Percentiles rank a stretch among this genome's conserved stretches.
Conservation (phyloP, 2,329 filamentous ascomycete species). For the Ascochyta viciae-villosae region DNA sequence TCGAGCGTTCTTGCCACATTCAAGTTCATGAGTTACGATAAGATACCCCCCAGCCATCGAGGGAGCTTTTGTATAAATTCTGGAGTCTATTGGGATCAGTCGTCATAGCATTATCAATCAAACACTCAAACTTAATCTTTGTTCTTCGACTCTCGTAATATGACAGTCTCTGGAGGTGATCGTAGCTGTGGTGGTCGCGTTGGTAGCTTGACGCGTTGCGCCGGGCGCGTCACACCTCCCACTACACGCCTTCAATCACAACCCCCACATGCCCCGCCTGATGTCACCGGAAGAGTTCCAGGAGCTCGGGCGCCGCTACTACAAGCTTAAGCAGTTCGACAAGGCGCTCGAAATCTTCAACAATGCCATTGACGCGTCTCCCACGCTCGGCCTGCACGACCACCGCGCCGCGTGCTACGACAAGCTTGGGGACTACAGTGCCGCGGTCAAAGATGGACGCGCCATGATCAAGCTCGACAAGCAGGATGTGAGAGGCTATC, state of each 20-base stretch:
- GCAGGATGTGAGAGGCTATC: conserved; percentile 63
- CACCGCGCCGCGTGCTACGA: conserved; percentile 63
- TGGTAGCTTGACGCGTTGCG: background rate
- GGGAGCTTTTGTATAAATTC: conserved; percentile 14
- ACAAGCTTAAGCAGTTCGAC: conserved; percentile 46
- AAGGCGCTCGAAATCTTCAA: conserved; percentile 46
- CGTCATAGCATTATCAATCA: conserved; percentile 18
- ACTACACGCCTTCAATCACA: no score
- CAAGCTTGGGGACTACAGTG: conserved; percentile 58
- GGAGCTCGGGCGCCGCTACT: conserved; percentile 46
- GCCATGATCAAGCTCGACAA: conserved; percentile 61
- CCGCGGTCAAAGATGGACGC: conserved; percentile 64
- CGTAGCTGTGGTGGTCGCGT: background rate
- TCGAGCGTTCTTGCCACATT: conserved; percentile 17
- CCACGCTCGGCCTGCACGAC: conserved; percentile 56
- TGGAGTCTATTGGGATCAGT: conserved; percentile 14
- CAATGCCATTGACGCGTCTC: conserved; percentile 38
- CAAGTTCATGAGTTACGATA: conserved; percentile 21
- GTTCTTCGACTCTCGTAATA: background rate
- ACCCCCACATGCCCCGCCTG: conserved; percentile 34
- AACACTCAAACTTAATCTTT: conserved; percentile 2
- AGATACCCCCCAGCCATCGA: conserved; percentile 19
- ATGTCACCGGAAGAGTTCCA: conserved; percentile 45
- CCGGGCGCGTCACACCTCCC: background rate
- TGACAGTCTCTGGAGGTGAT: background rate